Base-by-base conservation (phyloP, 225 moss, liverwort and hornwort species). In the Anthoceros angustus region DNA sequence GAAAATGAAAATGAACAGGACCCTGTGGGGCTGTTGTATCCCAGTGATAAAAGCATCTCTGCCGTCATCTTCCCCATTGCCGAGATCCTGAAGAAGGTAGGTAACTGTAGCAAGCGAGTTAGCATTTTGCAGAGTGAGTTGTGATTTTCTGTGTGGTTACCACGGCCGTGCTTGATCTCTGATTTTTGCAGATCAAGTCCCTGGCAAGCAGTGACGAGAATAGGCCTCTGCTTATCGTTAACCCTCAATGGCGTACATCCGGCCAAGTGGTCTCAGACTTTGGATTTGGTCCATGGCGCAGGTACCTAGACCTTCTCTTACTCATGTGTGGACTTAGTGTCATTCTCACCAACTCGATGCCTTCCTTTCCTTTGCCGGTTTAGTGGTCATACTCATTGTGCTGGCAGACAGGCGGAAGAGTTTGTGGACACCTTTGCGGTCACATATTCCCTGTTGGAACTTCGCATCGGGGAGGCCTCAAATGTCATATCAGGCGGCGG, bases 211-310 rank as follows among this genome's bases (percentile, higher is more conserved):
- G 78, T 69, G 91, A 91, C 21, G 85, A 85, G 73, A 76, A 68
- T 45, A 80, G 77, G 32, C 86, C 95, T 5, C 45, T 95, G 61
- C 78, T 95, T 62, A 61, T 95, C 69, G 74, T 87, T 26, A 91
- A 95, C 67, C 86, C 95, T 10, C 95, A 95, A 70, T 95, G 91
- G 95, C 82, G 91, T 64, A 85, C 86, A 50, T 71, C 86, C 20
- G 95, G 95, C 32, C 91, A 95, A 74, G 75, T 95, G 42, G 78
- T 95, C 0, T 95, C 95, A 12, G 95, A 95, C 68, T 95, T 95
- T 74, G 95, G 95, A 39, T 95, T 95, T 25, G 95, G 95, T 43
- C 95, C 95, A 26, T 95, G 95, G 95, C 86, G 64, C 85, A 88
- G 90, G 94, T 95, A 73, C 55, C 63, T 72, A 16, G 42, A 15